These are phyloP conservation scores for Trichosporon coremiiforme DNA, from an alignment of 1,284 basidiomycete genomes.

Conservation along the genomic window DNA sequence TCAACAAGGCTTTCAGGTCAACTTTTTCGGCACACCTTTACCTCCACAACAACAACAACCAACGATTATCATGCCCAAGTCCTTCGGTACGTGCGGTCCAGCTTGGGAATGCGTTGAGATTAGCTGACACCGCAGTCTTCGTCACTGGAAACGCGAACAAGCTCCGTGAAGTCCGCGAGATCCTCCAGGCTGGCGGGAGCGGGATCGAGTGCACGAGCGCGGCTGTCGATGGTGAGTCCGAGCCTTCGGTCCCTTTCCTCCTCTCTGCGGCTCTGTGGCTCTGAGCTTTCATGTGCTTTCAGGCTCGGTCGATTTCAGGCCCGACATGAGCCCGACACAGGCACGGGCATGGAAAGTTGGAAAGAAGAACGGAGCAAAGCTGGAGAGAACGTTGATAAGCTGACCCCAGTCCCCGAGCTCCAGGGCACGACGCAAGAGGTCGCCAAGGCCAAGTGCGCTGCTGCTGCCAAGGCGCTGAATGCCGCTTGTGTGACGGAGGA, in stretches of 20 bases:
- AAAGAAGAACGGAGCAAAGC: too few relatives aligned
- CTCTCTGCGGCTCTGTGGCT: too few relatives aligned
- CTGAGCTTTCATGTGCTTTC: too few relatives aligned
- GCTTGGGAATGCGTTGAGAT: too few relatives aligned
- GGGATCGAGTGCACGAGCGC: constrained; percentile 49
- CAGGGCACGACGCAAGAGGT: constrained; percentile 93
- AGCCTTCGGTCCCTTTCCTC: too few relatives aligned
- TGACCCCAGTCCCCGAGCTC: constrained; percentile 76
- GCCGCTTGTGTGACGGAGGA: constrained; percentile 95
- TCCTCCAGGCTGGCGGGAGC: constrained; percentile 49
- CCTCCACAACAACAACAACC: neutral
- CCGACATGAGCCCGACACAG: too few relatives aligned
- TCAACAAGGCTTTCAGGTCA: neutral
- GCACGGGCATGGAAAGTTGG: too few relatives aligned
- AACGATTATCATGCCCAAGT: constrained; percentile 25
- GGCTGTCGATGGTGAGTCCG: constrained; percentile 49
- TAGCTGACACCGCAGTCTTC: constrained; percentile 65
- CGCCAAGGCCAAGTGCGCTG: constrained; percentile 80
- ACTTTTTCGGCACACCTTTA: neutral
- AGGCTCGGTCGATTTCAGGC: too few relatives aligned
- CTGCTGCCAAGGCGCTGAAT: constrained; percentile 79
- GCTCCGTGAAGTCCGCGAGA: constrained; percentile 75
- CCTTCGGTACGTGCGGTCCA: constrained; percentile 24
- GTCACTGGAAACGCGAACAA: constrained; percentile 96
- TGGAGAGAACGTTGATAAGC: neutral